Conservation (phyloP, 177 flowering plant genomes). For the Vitis hybrid region DNA sequence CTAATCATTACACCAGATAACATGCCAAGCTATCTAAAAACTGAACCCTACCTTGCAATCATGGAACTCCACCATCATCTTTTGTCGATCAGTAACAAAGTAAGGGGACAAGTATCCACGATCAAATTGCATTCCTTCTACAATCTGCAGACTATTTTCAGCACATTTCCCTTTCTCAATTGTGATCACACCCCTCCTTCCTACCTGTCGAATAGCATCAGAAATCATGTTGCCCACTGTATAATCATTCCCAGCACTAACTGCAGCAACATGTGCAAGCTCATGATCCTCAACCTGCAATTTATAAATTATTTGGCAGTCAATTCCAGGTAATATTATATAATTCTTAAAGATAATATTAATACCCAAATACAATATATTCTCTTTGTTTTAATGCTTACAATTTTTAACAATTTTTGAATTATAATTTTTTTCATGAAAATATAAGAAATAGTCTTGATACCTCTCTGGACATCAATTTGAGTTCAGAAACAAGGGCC, state of each 20-base stretch:
- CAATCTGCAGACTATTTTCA: constrained; percentile 58
- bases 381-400: neutral
- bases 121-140: constrained; percentile 92
- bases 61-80: constrained; percentile 60
- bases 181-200: constrained; percentile 65
- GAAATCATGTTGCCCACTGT: constrained; percentile 77
- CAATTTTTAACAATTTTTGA: neutral
- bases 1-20: constrained; percentile 21
- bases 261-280: constrained; percentile 83
- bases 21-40: neutral
- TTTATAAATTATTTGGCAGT: neutral
- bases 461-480: constrained; percentile 83
- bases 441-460: neutral
- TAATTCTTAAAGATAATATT: too few relatives aligned
- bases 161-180: constrained; percentile 69
- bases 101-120: constrained; percentile 90
- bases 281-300: constrained; percentile 84
- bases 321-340: neutral
- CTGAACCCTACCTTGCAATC: constrained; percentile 63
- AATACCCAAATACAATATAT: neutral
- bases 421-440: too few relatives aligned
- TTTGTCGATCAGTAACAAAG: constrained; percentile 72
- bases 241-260: constrained; percentile 91
- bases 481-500: constrained; percentile 79
- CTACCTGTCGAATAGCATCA: constrained; percentile 68